Evolutionary conservation across 1,139 yeast genomes (phyloP).

Genomic region (Geotrichum cucujoidarum): DNA sequence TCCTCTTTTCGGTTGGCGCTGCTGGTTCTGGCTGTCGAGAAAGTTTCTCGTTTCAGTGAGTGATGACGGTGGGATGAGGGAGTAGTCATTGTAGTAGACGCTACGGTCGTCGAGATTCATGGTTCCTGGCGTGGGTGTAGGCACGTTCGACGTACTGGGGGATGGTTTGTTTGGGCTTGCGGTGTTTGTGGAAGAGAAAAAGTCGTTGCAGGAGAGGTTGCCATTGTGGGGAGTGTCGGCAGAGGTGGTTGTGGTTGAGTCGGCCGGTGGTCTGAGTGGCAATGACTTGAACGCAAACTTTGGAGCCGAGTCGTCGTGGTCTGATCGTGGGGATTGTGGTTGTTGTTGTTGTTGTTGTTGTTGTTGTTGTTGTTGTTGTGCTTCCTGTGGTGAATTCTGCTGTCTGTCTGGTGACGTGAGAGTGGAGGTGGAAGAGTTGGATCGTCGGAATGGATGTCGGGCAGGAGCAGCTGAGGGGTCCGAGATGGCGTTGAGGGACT

Average conservation of each 20-base stretch:
- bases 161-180: background rate
- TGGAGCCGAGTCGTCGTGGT: background rate
- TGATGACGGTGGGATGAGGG: conserved; percentile 15
- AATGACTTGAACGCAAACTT: background rate
- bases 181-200: background rate
- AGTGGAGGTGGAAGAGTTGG: background rate
- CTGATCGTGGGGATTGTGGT: background rate
- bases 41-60: conserved; percentile 4
- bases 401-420: background rate
- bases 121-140: background rate
- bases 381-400: no score
- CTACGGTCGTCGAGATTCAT: conserved; percentile 5
- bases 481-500: no score
- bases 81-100: conserved; percentile 13
- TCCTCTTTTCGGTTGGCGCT: background rate
- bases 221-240: background rate
- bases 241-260: background rate
- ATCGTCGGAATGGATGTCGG: background rate
- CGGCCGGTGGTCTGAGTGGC: background rate
- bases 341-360: background rate
- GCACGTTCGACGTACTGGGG: background rate
- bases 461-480: no score
- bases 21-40: background rate
- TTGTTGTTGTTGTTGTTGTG: background rate
- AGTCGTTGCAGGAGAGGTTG: conserved; percentile 14